Conservation (phyloP, 2,329 filamentous ascomycete species). For the Aspergillus fijiensis region DNA sequence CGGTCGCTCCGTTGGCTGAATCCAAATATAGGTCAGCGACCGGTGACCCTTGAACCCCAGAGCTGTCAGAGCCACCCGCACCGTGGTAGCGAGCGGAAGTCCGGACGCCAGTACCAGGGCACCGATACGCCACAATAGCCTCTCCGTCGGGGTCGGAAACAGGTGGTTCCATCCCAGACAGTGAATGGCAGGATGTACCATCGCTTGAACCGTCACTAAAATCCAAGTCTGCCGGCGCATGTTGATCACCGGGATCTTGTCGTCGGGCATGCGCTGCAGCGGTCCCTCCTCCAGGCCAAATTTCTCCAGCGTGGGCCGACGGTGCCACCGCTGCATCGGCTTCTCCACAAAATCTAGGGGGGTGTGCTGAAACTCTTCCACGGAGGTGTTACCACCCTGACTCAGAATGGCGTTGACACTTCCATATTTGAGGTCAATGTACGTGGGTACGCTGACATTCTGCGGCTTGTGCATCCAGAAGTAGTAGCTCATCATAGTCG, state of each 20-base stretch:
- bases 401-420: neutral
- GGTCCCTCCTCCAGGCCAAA: neutral
- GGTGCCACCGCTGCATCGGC: slow-evolving; percentile 1
- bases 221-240: neutral
- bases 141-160: slow-evolving; percentile 2
- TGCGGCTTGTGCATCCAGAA: slow-evolving; percentile 10
- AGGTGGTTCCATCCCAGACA: slow-evolving; percentile 6
- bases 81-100: neutral
- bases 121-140: neutral
- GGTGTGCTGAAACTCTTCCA: neutral
- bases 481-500: slow-evolving; percentile 3
- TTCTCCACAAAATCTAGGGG: slow-evolving; percentile 1
- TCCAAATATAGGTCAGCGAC: slow-evolving; percentile 1
- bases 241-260: slow-evolving; percentile 1
- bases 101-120: neutral
- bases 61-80: neutral
- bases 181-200: slow-evolving; percentile 4
- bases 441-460: neutral
- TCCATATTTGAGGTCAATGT: neutral
- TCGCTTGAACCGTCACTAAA: slow-evolving; percentile 1
- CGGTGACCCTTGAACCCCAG: neutral
- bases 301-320: neutral
- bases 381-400: neutral
- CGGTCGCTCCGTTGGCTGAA: neutral
- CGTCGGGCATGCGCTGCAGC: neutral